Percentiles rank a stretch among this genome's conserved stretches.
phyloP scores from a whole-genome alignment of 306 rosid genomes.

The Hippophae tibetana region DNA sequence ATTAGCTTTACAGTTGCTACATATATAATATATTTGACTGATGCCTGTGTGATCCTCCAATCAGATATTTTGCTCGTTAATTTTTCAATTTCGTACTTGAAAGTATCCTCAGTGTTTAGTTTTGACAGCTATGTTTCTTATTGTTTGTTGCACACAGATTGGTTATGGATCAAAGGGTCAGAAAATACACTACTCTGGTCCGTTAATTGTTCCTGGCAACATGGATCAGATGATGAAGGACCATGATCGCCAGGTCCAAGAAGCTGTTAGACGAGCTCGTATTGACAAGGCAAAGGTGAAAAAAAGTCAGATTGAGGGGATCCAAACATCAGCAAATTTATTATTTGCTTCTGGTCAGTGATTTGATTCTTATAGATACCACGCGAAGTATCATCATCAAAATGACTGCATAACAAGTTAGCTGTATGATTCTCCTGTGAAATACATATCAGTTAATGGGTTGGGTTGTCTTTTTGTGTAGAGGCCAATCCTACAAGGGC shows the following conservation, averaged over 20 bases:
- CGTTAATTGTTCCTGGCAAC: slow-evolving; percentile 81
- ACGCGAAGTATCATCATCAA: slow-evolving; percentile 25
- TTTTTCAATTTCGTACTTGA: too few species aligned
- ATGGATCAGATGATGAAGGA: slow-evolving; percentile 97
- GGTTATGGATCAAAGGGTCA: slow-evolving; percentile 92
- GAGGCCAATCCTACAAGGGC: slow-evolving; percentile 38
- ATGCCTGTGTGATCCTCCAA: too few species aligned
- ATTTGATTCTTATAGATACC: slow-evolving; percentile 25
- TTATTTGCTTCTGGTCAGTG: slow-evolving; percentile 89
- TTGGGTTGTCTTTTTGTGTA: slow-evolving; percentile 24
- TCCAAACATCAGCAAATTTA: slow-evolving; percentile 61
- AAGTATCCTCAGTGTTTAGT: neutral
- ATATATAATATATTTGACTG: too few species aligned
- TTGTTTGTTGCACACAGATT: slow-evolving; percentile 32
- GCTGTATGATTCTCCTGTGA: slow-evolving; percentile 22
- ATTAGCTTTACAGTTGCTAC: too few species aligned
- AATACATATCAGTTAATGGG: slow-evolving; percentile 19
- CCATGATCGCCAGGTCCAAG: slow-evolving; percentile 94
- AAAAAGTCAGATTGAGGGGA: slow-evolving; percentile 72
- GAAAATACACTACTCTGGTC: slow-evolving; percentile 96
- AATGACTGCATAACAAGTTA: slow-evolving; percentile 20
- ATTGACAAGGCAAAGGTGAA: slow-evolving; percentile 80
- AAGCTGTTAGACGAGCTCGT: slow-evolving; percentile 82
- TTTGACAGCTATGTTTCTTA: slow-evolving; percentile 1
- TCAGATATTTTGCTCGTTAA: too few species aligned